Conservation (phyloP, 2,329 filamentous ascomycete species). For the Cytospora piceicola region DNA sequence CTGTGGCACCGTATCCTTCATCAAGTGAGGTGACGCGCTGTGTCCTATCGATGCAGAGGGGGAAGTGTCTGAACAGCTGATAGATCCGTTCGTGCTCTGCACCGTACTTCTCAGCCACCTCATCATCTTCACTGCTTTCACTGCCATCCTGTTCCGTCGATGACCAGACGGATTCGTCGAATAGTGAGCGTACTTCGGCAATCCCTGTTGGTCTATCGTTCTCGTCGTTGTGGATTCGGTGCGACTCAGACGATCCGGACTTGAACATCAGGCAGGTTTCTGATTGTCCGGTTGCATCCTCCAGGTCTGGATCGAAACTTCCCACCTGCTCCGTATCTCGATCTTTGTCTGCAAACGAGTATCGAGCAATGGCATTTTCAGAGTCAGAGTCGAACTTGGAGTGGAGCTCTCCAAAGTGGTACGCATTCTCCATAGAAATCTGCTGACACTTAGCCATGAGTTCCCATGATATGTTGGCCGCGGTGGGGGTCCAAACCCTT, state of each 20-base stretch:
- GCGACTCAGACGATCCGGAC: not conserved
- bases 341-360: not conserved
- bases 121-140: conserved; percentile 17
- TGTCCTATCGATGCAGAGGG: conserved; percentile 15
- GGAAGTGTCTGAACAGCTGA: conserved; percentile 19
- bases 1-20: conserved; percentile 6
- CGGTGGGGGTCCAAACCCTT: not conserved
- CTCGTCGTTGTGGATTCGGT: not conserved
- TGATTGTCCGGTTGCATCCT: not conserved
- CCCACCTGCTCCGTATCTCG: not conserved
- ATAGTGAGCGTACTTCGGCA: not conserved
- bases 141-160: not conserved
- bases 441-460: not conserved
- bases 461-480: not conserved
- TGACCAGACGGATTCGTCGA: not conserved
- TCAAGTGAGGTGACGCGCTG: not conserved
- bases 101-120: not conserved
- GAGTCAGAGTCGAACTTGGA: not conserved
- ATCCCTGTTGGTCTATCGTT: not conserved
- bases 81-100: conserved; percentile 3
- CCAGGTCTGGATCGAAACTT: not conserved
- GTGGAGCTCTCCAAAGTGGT: not conserved
- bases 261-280: not conserved
- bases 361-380: not conserved
- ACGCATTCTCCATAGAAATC: too few species aligned